phyloP scores from a whole-genome alignment of 2,329 filamentous ascomycete species.

The Colletotrichum simmondsii region DNA sequence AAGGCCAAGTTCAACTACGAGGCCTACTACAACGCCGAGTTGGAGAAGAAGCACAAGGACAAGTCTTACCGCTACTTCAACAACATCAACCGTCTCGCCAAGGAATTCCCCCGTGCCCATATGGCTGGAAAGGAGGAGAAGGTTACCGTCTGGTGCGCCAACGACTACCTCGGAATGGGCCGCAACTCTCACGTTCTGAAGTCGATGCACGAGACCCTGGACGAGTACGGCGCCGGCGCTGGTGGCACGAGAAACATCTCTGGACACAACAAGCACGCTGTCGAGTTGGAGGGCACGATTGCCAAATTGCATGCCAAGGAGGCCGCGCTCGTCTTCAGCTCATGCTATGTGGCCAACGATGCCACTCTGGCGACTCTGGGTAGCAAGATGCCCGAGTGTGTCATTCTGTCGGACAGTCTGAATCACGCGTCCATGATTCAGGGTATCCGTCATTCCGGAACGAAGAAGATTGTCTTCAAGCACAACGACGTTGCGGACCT shows the following conservation, averaged over 20 bases:
- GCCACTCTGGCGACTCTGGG: constrained; percentile 96
- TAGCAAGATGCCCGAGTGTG: constrained; percentile 94
- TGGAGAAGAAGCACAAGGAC: constrained; percentile 99
- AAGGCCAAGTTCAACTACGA: constrained; percentile 86
- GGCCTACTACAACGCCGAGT: constrained; percentile 84
- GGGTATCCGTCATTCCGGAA: constrained; percentile 95
- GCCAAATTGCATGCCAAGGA: constrained; percentile 94
- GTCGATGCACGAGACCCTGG: constrained; percentile 93
- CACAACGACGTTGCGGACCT: constrained; percentile 96
- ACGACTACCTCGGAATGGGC: constrained; percentile 99
- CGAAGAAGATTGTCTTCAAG: constrained; percentile 98
- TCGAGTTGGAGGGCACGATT: constrained; percentile 82
- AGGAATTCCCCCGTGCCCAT: constrained; percentile 95
- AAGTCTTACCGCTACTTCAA: constrained; percentile 99
- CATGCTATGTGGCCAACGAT: constrained; percentile 98
- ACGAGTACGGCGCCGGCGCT: constrained; percentile 93
- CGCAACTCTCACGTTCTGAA: constrained; percentile 87
- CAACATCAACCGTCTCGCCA: constrained; percentile 98
- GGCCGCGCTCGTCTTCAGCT: constrained; percentile 92
- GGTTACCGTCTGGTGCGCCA: constrained; percentile 99
- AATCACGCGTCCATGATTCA: constrained; percentile 99
- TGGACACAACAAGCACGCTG: constrained; percentile 94
- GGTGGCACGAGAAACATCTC: constrained; percentile 98
- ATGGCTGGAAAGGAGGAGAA: constrained; percentile 84
- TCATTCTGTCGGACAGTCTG: constrained; percentile 96